A percentile compares a stretch with the other conserved stretches of the same genome.
These are phyloP conservation scores for Linnemannia exigua DNA, from an alignment of 192 early-diverging fungal genomes.

Conservation along the genomic window DNA sequence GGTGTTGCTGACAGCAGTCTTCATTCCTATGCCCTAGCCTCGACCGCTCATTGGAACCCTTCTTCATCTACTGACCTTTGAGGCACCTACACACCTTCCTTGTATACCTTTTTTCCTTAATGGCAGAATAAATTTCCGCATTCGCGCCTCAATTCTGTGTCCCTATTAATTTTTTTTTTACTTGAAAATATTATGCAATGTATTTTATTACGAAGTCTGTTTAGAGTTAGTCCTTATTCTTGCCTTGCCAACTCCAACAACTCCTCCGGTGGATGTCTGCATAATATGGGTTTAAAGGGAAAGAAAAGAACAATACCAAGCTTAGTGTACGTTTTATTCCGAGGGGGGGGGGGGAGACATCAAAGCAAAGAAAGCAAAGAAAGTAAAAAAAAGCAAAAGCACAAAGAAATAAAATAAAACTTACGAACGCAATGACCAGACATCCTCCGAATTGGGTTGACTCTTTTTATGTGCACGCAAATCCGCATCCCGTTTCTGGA, in stretches of 20 bases:
- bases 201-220: not conserved
- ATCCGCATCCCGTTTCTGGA: constrained; percentile 46
- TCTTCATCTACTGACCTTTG: constrained; percentile 1
- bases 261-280: constrained; percentile 42
- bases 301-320: not conserved
- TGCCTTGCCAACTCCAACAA: constrained; percentile 20
- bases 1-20: constrained; percentile 3
- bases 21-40: constrained; percentile 28
- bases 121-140: constrained; percentile 6
- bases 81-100: not conserved
- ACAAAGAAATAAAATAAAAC: not conserved
- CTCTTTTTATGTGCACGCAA: constrained; percentile 34
- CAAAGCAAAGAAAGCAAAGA: not conserved
- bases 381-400: not conserved
- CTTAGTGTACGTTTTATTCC: not conserved
- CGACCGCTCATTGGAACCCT: constrained; percentile 47
- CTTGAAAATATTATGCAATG: not conserved
- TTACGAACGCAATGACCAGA: constrained; percentile 55
- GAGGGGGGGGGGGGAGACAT: no score
- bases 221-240: not conserved
- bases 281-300: not conserved
- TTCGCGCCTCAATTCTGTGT: not conserved
- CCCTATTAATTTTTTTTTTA: not conserved
- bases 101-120: not conserved
- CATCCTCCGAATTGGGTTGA: constrained; percentile 60